Conservation (phyloP, 345 rosid species). For the Acer campestre region DNA sequence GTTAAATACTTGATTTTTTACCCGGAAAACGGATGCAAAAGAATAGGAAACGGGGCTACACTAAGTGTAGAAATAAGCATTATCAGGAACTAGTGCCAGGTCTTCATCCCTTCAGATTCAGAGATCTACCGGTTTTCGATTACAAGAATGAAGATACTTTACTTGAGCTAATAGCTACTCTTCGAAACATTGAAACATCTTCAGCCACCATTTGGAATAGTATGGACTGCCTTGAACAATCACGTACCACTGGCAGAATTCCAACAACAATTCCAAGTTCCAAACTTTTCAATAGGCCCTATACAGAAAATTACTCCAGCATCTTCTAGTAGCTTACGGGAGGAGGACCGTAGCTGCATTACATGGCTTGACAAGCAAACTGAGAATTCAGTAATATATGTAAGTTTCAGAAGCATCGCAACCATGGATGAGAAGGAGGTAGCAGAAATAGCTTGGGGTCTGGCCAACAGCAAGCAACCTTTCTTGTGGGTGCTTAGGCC, state of each 20-base stretch:
- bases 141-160: neutral
- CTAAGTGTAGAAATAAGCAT: no score
- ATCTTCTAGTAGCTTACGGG: constrained; percentile 13
- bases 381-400: constrained; percentile 30
- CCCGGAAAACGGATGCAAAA: no score
- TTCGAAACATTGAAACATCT: neutral
- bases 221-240: neutral
- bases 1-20: no score
- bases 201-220: neutral
- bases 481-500: constrained; percentile 43
- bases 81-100: neutral
- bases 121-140: neutral
- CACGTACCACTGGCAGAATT: constrained; percentile 17
- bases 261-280: constrained; percentile 15
- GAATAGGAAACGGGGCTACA: no score
- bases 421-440: constrained; percentile 18
- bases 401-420: constrained; percentile 38
- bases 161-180: neutral
- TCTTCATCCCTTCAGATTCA: neutral
- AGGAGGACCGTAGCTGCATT: constrained; percentile 36
- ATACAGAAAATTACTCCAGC: constrained; percentile 16
- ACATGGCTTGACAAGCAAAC: constrained; percentile 40
- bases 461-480: constrained; percentile 35
- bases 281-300: constrained; percentile 32
- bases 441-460: constrained; percentile 39